Evolutionary conservation across 1,284 basidiomycete species (phyloP).

Genomic region (Tilletia setariae): DNA sequence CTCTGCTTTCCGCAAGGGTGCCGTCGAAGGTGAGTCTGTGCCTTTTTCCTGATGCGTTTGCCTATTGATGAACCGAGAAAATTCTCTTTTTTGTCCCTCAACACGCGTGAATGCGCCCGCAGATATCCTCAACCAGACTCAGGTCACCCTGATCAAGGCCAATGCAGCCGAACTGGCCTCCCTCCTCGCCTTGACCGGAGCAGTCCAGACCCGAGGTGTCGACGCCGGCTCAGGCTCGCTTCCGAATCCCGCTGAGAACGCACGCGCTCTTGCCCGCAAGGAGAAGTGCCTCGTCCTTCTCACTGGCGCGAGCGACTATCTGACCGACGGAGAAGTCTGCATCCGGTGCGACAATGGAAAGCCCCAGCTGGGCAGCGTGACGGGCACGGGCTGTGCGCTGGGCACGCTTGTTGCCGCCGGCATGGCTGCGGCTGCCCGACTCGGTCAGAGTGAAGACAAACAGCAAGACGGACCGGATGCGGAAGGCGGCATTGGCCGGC

Average conservation of each 20-base stretch:
- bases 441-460: slow-evolving; percentile 24
- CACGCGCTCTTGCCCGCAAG: slow-evolving; percentile 68
- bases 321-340: slow-evolving; percentile 75
- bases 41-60: too few relatives aligned
- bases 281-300: slow-evolving; percentile 79
- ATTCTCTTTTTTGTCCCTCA: neutral
- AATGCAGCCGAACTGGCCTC: slow-evolving; percentile 87
- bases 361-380: slow-evolving; percentile 71
- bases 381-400: slow-evolving; percentile 84
- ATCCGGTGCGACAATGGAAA: slow-evolving; percentile 74
- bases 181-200: slow-evolving; percentile 63
- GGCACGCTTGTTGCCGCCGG: slow-evolving; percentile 74
- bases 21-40: slow-evolving; percentile 55
- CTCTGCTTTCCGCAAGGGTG: slow-evolving; percentile 67
- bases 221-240: slow-evolving; percentile 78
- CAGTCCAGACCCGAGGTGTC: slow-evolving; percentile 80
- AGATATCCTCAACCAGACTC: slow-evolving; percentile 78
- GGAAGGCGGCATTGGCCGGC: slow-evolving; percentile 3
- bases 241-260: slow-evolving; percentile 69
- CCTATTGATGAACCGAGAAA: neutral
- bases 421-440: slow-evolving; percentile 63
- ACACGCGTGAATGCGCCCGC: slow-evolving; percentile 20
- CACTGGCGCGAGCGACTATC: slow-evolving; percentile 77
- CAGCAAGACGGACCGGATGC: neutral
- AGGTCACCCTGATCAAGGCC: slow-evolving; percentile 89